These are phyloP conservation scores for Vicia faba DNA, from an alignment of 306 rosid species.

Conservation along the genomic window DNA sequence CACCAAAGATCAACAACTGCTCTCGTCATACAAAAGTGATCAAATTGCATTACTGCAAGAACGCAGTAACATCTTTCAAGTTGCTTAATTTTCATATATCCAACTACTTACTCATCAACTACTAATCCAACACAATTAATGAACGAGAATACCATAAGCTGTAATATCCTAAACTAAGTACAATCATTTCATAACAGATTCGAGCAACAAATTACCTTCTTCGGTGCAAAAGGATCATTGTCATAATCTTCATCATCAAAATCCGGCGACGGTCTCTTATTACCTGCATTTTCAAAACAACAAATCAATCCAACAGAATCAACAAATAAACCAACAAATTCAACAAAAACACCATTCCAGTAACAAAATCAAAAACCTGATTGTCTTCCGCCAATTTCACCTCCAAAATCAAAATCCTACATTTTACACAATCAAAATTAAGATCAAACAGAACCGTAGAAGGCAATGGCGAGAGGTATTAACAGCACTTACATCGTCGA, in stretches of 20 bases:
- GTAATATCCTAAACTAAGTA: neutral
- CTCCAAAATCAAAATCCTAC: constrained; percentile 90
- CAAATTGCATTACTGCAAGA: constrained; percentile 1
- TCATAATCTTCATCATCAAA: constrained; percentile 73
- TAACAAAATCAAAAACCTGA: constrained; percentile 51
- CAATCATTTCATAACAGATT: constrained; percentile 1
- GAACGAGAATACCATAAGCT: neutral
- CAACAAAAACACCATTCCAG: constrained; percentile 3
- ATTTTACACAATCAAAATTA: constrained; percentile 3
- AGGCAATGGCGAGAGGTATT: neutral
- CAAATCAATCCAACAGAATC: constrained; percentile 4
- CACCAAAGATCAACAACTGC: neutral
- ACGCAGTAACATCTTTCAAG: constrained; percentile 17
- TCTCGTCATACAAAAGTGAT: neutral
- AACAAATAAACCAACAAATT: constrained; percentile 16
- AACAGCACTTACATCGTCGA: constrained; percentile 43
- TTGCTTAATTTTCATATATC: neutral
- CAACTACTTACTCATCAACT: neutral
- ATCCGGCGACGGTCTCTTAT: constrained; percentile 79
- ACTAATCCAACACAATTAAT: neutral
- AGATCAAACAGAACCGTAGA: constrained; percentile 7
- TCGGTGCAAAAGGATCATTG: constrained; percentile 62
- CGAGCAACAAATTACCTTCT: constrained; percentile 49
- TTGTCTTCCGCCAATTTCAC: constrained; percentile 62
- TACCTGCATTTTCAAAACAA: constrained; percentile 46